Conservation (phyloP, 495 filamentous ascomycete species). For the Penicillium herquei region DNA sequence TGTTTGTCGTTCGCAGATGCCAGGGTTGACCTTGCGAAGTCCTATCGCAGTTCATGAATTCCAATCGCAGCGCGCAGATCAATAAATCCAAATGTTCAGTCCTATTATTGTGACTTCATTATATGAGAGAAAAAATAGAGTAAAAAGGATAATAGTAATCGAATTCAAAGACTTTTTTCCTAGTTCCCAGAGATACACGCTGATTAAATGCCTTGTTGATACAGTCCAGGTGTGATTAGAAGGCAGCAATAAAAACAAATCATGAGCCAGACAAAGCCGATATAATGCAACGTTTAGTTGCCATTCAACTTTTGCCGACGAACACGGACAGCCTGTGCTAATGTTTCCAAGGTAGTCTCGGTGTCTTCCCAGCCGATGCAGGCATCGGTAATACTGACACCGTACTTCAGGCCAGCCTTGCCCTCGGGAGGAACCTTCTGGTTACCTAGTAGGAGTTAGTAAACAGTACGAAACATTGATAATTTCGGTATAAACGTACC, state of each 20-base stretch:
- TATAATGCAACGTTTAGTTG: constrained; percentile 16
- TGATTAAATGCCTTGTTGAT: constrained; percentile 13
- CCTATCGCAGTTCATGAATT: no score
- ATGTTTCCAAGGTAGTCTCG: constrained; percentile 69
- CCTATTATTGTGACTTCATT: no score
- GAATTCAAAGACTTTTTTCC: constrained; percentile 16
- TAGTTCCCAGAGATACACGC: constrained; percentile 11
- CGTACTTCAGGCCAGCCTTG: constrained; percentile 85
- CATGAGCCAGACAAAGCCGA: neutral
- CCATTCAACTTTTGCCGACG: constrained; percentile 36
- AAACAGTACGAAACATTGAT: constrained; percentile 1
- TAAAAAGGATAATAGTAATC: neutral
- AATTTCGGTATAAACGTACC: constrained; percentile 47
- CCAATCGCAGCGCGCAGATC: no score
- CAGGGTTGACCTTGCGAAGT: no score
- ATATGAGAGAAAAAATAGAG: no score
- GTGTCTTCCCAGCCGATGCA: constrained; percentile 96
- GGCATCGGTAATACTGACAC: constrained; percentile 96
- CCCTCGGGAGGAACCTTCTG: constrained; percentile 94
- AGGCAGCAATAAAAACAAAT: constrained; percentile 3
- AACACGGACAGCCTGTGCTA: constrained; percentile 78
- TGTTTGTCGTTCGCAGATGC: no score
- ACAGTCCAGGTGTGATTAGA: constrained; percentile 11
- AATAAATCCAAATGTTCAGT: no score
- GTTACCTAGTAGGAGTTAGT: constrained; percentile 52